Percentiles rank a stretch among this genome's conserved stretches.
phyloP scores from a whole-genome alignment of 345 rosid species.

The Murraya paniculata region DNA sequence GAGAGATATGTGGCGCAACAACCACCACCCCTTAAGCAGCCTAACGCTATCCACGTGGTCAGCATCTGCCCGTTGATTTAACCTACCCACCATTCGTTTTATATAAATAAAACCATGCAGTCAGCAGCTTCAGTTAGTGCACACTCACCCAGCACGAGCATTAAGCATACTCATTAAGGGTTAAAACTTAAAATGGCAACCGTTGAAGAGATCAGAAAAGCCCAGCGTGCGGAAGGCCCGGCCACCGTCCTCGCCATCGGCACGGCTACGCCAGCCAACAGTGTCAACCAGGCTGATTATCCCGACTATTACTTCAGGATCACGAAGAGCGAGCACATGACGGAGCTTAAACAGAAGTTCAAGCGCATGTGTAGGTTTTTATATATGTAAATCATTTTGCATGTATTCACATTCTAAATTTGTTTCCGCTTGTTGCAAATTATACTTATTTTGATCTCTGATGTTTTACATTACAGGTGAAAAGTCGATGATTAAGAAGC shows the following conservation, averaged over 20 bases:
- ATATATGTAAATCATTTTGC: too few species aligned
- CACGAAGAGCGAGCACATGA: slow-evolving; percentile 72
- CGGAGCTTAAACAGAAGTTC: slow-evolving; percentile 70
- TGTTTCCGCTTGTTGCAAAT: neutral
- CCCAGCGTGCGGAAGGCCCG: slow-evolving; percentile 61
- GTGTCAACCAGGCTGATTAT: slow-evolving; percentile 51
- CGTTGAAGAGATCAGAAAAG: slow-evolving; percentile 50
- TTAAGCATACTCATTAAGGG: too few species aligned
- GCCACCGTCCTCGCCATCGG: slow-evolving; percentile 65
- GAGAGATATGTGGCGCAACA: neutral
- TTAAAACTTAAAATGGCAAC: neutral
- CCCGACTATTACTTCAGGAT: slow-evolving; percentile 68
- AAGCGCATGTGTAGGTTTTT: slow-evolving; percentile 61
- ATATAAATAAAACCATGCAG: slow-evolving; percentile 14
- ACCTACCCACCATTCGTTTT: slow-evolving; percentile 35
- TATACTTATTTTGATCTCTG: neutral
- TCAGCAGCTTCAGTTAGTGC: too few species aligned
- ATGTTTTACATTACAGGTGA: slow-evolving; percentile 40
- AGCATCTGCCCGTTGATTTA: slow-evolving; percentile 44
- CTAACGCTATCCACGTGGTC: slow-evolving; percentile 41
- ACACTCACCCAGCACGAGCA: too few species aligned
- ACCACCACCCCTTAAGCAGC: slow-evolving; percentile 5
- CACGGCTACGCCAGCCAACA: slow-evolving; percentile 57
- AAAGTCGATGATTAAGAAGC: slow-evolving; percentile 59
- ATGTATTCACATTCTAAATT: neutral